Evolutionary conservation across 164 flowering plant species (phyloP).

Genomic region (Berberis vulgaris): DNA sequence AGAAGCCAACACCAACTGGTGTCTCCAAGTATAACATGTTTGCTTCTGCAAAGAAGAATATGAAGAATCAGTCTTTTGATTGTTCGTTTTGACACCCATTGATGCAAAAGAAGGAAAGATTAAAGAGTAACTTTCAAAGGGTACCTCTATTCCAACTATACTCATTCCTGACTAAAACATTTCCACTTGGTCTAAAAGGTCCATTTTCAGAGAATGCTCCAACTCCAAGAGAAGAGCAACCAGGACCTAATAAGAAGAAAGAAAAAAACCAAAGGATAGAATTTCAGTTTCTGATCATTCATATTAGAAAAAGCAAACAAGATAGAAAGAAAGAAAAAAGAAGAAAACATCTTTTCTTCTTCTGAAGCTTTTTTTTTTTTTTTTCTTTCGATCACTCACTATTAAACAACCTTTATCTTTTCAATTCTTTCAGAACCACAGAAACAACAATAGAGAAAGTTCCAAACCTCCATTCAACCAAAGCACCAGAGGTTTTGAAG

Average conservation of each 20-base stretch:
- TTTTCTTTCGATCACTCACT: too few relatives aligned
- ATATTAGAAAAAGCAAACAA: too few relatives aligned
- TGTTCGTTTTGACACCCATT: background rate
- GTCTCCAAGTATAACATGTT: slow-evolving; percentile 86
- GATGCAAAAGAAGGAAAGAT: background rate
- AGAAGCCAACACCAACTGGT: slow-evolving; percentile 67
- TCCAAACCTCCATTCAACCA: too few relatives aligned
- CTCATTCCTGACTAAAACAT: slow-evolving; percentile 31
- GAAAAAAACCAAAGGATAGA: background rate
- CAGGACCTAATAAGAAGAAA: slow-evolving; percentile 31
- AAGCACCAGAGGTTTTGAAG: too few relatives aligned
- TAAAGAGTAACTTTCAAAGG: background rate
- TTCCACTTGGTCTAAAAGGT: slow-evolving; percentile 46
- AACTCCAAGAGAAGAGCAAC: slow-evolving; percentile 55
- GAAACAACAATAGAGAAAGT: too few relatives aligned
- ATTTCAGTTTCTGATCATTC: too few relatives aligned
- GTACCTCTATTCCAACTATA: slow-evolving; percentile 57
- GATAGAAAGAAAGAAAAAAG: too few relatives aligned
- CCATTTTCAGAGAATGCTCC: slow-evolving; percentile 54
- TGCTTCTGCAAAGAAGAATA: slow-evolving; percentile 52
- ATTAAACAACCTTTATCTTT: too few relatives aligned
- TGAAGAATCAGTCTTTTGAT: slow-evolving; percentile 3
- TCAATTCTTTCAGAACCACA: too few relatives aligned
- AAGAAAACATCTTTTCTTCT: too few relatives aligned
- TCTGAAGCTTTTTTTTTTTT: too few relatives aligned